phyloP scores from a whole-genome alignment of 2,329 filamentous ascomycete genomes.

The Cryphonectria nitschkei region DNA sequence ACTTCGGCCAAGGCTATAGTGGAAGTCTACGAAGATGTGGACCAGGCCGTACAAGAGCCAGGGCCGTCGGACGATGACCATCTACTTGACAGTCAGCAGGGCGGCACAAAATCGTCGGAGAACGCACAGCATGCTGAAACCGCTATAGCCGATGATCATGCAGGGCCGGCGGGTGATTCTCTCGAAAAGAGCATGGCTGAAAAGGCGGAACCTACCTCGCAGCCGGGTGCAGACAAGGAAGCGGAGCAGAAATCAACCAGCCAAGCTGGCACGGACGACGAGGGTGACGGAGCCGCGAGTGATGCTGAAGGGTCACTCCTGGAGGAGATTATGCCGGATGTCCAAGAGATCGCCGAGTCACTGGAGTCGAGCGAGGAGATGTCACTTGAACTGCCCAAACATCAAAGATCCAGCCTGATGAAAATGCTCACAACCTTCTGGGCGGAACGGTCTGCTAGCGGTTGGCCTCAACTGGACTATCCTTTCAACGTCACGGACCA shows the following conservation, averaged over 20 bases:
- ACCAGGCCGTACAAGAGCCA: conserved; percentile 86
- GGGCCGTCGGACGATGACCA: conserved; percentile 68
- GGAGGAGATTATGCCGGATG: conserved; percentile 69
- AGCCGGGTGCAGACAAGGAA: conserved; percentile 47
- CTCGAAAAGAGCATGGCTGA: conserved; percentile 24
- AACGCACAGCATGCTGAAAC: conserved; percentile 30
- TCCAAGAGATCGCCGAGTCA: conserved; percentile 65
- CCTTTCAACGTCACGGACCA: conserved; percentile 87
- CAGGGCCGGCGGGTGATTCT: conserved; percentile 25
- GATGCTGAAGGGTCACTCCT: conserved; percentile 72
- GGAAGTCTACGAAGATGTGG: conserved; percentile 91
- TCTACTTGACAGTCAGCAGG: conserved; percentile 39
- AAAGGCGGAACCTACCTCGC: conserved; percentile 34
- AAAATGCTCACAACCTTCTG: conserved; percentile 97
- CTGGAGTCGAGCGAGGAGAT: conserved; percentile 64
- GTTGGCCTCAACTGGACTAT: conserved; percentile 91
- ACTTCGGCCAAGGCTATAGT: conserved; percentile 95
- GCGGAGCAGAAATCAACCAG: conserved; percentile 51
- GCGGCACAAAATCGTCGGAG: conserved; percentile 41
- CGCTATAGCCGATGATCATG: conserved; percentile 27
- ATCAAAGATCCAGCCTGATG: conserved; percentile 91
- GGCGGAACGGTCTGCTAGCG: conserved; percentile 95
- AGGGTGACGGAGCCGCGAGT: conserved; percentile 57
- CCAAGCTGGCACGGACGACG: conserved; percentile 69
- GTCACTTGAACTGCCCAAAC: conserved; percentile 79